Evolutionary conservation across 331 rosid genomes (phyloP), one percentile per base, ranked within the genome.

Genomic region (Rosa hybrid): DNA sequence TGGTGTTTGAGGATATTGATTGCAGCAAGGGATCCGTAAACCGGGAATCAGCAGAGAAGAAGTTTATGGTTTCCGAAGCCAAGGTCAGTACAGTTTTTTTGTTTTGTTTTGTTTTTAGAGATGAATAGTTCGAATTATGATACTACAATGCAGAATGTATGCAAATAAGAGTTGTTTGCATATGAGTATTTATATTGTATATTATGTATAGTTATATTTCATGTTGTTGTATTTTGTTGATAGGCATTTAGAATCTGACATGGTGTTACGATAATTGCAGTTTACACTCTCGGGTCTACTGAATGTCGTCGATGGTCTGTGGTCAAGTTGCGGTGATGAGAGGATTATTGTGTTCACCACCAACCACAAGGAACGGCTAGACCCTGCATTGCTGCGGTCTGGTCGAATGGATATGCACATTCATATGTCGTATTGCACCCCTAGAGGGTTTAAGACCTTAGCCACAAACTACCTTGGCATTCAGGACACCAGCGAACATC

Each of bases 261-360:
- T 38, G 21, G 21, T 34, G 23, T 67, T 49, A 72, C 30, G n/a
- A 16, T 14, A 8, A 16, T 39, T 4, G 69, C 46, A 71, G 74
- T 83, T 89, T 27, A 86, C 87, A 1, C 81, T 87, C 0, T 89
- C 91, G 3, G 91, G 87, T 34, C 72, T 89, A 20, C 83, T 82
- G 8, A 89, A 89, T 63, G 78, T 77, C 63, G 82, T 89, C 70
- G 93, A 91, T 70, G 91, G 90, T 0, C 75, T 90, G 71, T 87
- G 96, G 96, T 83, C 95, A 21, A 83, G 90, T 39, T 64, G 85
- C 8, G 91, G 91, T 13, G 92, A 88, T 21, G 93, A 91, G 65
- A 23, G 93, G 34, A 87, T 91, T 20, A 65, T 91, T 18, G 71
- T 91, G 5, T 87, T 91, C 56, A 91, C 96, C 1, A 91, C 96